These are phyloP conservation scores for Mrakia hoshinonis DNA, from an alignment of 768 basidiomycete species.

Conservation along the genomic window DNA sequence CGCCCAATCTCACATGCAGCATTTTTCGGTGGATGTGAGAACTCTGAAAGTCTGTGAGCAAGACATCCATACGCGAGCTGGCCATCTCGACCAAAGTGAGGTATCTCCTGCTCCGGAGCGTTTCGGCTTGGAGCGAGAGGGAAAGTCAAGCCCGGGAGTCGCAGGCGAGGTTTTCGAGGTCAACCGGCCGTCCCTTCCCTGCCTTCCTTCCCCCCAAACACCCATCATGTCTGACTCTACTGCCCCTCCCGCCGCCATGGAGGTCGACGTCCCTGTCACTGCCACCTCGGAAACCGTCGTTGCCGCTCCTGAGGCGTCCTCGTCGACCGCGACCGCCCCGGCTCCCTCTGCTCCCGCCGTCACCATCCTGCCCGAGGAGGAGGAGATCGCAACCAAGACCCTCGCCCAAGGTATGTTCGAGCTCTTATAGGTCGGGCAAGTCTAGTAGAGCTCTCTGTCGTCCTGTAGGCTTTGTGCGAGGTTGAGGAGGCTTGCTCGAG, in stretches of 20 bases:
- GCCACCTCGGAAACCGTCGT: neutral
- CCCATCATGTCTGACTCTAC: constrained; percentile 8
- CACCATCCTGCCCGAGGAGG: constrained; percentile 19
- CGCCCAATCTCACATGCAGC: too few species aligned
- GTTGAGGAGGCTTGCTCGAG: too few species aligned
- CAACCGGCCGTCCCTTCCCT: neutral
- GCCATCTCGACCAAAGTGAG: too few species aligned
- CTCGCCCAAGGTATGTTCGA: constrained; percentile 21
- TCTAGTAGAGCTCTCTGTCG: neutral
- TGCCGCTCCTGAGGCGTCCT: neutral
- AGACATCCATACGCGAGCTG: too few species aligned
- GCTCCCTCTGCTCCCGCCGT: neutral
- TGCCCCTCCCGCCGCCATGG: constrained; percentile 14
- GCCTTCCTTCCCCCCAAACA: neutral
- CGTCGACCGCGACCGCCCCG: neutral
- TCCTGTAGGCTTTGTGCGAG: too few species aligned
- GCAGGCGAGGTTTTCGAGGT: neutral
- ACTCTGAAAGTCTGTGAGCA: too few species aligned
- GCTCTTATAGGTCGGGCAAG: neutral
- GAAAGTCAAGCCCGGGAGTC: neutral
- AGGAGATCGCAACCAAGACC: constrained; percentile 9
- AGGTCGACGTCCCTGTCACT: constrained; percentile 9
- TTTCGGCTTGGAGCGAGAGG: too few species aligned
- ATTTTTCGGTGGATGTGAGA: too few species aligned
- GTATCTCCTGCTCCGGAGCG: too few species aligned